phyloP scores from a whole-genome alignment of 169 alveolate species.

The Eimeria zaria region DNA sequence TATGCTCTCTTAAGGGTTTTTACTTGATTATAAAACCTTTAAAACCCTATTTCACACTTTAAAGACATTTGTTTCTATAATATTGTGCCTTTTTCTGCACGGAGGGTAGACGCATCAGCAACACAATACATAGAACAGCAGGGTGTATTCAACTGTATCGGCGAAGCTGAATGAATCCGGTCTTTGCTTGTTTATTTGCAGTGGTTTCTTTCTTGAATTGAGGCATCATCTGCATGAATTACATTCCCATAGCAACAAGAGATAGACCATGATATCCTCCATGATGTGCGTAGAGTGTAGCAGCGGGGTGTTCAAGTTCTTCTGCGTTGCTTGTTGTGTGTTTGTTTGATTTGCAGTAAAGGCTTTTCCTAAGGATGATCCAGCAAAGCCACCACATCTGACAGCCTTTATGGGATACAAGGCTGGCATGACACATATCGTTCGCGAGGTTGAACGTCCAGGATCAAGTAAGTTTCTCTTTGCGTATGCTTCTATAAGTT shows the following conservation, averaged over 20 bases:
- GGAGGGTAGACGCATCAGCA: neutral
- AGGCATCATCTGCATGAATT: no score
- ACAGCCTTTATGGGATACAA: slow-evolving; percentile 99
- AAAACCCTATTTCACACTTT: neutral
- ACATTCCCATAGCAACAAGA: no score
- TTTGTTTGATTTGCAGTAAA: slow-evolving; percentile 79
- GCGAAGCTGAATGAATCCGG: no score
- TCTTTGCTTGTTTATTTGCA: no score
- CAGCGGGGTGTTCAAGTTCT: neutral
- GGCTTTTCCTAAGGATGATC: slow-evolving; percentile 99
- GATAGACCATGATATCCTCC: no score
- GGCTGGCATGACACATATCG: slow-evolving; percentile 99
- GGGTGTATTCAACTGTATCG: no score
- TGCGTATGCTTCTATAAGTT: neutral
- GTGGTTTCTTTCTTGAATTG: neutral
- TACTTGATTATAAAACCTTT: neutral
- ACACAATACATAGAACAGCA: no score
- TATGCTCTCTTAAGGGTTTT: neutral
- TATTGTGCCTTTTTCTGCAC: neutral
- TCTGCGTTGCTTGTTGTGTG: neutral
- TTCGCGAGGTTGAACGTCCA: slow-evolving; percentile 99
- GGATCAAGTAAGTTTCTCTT: slow-evolving; percentile 94
- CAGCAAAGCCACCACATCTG: slow-evolving; percentile 97
- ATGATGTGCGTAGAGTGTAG: no score
- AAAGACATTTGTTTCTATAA: neutral